phyloP scores from a whole-genome alignment of 2,329 filamentous ascomycete species.

The Cercospora janseana region DNA sequence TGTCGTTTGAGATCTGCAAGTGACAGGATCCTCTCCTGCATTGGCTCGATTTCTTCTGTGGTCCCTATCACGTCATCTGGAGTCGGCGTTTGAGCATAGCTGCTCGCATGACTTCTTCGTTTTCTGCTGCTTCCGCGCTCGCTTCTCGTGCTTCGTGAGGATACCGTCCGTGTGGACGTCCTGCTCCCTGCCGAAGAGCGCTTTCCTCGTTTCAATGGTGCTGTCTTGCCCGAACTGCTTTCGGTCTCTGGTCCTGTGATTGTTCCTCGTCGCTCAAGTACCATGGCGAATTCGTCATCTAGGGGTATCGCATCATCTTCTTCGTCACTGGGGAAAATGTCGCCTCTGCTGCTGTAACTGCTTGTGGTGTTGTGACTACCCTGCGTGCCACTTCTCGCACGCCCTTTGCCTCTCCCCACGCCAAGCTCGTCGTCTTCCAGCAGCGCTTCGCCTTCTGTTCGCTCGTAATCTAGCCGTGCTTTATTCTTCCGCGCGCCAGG shows the following conservation, averaged over 20 bases:
- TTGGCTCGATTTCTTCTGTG: slow-evolving; percentile 28
- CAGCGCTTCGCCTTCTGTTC: slow-evolving; percentile 66
- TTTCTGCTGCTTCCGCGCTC: slow-evolving; percentile 19
- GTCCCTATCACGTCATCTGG: slow-evolving; percentile 5
- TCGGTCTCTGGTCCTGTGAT: slow-evolving; percentile 58
- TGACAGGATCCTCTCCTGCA: slow-evolving; percentile 42
- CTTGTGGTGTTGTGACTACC: slow-evolving; percentile 79
- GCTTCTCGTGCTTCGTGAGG: slow-evolving; percentile 27
- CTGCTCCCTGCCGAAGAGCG: slow-evolving; percentile 44
- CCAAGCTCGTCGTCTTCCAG: slow-evolving; percentile 60
- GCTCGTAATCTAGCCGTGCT: slow-evolving; percentile 30
- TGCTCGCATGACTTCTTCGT: slow-evolving; percentile 23
- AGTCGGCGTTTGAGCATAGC: slow-evolving; percentile 19
- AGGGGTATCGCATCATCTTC: slow-evolving; percentile 84
- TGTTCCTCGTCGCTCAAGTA: slow-evolving; percentile 66
- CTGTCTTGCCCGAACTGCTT: slow-evolving; percentile 63
- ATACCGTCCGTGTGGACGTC: slow-evolving; percentile 30
- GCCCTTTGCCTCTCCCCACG: slow-evolving; percentile 38
- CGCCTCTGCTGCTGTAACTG: slow-evolving; percentile 81
- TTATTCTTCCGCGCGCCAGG: slow-evolving; percentile 56
- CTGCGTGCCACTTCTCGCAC: slow-evolving; percentile 73
- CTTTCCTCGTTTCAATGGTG: slow-evolving; percentile 36
- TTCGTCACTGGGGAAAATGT: slow-evolving; percentile 87
- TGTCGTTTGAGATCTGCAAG: slow-evolving; percentile 57
- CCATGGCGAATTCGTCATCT: slow-evolving; percentile 87